A percentile compares a stretch with the other conserved stretches of the same genome.
phyloP scores from a whole-genome alignment of 768 basidiomycete species.

The Solioccasus polychromus region DNA sequence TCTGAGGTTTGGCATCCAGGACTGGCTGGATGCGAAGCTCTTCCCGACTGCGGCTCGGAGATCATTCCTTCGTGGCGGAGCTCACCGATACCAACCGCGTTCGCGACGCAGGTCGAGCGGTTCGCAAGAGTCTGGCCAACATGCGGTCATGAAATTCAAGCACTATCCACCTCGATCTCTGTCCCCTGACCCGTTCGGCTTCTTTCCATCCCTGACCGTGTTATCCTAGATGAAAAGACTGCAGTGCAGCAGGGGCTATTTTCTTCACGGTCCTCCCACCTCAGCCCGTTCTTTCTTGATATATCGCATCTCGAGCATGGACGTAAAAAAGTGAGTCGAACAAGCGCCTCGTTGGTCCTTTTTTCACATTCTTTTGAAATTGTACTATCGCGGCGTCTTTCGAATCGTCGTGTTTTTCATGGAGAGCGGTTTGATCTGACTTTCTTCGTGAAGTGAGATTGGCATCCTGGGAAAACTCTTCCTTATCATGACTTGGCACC shows the following conservation, averaged over 20 bases:
- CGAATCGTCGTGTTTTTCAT: slow-evolving; percentile 3
- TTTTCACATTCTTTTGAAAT: too few species aligned
- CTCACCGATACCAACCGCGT: too few species aligned
- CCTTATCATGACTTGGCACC: slow-evolving; percentile 5
- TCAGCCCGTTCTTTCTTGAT: background rate
- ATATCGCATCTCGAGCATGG: background rate
- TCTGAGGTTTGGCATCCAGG: too few species aligned
- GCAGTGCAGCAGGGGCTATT: background rate
- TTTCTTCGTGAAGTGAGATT: background rate
- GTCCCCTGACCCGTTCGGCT: slow-evolving; percentile 6
- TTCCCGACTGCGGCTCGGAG: too few species aligned
- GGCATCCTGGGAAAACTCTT: background rate
- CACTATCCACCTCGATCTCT: slow-evolving; percentile 1
- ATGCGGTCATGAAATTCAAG: background rate
- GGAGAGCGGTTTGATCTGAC: background rate
- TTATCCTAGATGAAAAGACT: slow-evolving; percentile 7
- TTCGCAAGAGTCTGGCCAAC: background rate
- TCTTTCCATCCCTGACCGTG: slow-evolving; percentile 21
- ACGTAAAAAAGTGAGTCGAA: slow-evolving; percentile 24
- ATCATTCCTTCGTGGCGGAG: too few species aligned
- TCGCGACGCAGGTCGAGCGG: background rate
- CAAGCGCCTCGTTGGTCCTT: background rate
- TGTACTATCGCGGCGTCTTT: slow-evolving; percentile 9
- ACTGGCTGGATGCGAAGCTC: too few species aligned
- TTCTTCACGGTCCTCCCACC: background rate